Conservation (phyloP, 192 early-diverging fungal species). For the Mortierella alpina region DNA sequence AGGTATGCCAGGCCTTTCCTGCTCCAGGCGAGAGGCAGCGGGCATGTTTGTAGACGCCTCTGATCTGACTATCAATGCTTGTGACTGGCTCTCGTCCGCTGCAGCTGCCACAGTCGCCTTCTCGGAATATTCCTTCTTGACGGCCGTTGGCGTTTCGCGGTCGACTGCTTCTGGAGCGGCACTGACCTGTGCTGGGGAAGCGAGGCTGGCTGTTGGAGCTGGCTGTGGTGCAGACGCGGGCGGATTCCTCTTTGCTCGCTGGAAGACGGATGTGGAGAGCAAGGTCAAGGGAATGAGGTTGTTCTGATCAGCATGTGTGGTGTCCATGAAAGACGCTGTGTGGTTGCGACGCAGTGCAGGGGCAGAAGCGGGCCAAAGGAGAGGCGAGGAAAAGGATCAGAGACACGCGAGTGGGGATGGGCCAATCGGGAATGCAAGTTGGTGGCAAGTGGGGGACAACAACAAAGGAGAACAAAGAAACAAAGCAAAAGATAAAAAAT, state of each 20-base stretch:
- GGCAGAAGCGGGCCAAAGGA: no score
- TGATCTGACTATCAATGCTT: no score
- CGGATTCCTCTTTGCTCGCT: conserved; percentile 2
- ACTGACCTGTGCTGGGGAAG: no score
- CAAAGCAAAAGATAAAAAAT: neutral
- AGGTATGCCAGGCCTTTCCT: no score
- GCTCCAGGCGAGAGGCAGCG: no score
- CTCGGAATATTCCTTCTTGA: neutral
- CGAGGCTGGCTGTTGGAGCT: neutral
- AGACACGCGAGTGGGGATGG: neutral
- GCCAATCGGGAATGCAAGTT: neutral
- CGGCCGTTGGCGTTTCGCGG: neutral
- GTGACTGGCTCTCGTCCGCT: no score
- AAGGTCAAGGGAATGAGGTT: conserved; percentile 27
- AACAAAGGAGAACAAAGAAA: neutral
- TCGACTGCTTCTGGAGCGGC: neutral
- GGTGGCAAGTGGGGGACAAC: neutral
- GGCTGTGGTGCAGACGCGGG: neutral
- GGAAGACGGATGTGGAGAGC: conserved; percentile 33
- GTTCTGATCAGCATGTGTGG: neutral
- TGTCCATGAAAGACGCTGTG: neutral
- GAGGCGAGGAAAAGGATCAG: neutral
- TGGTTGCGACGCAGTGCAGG: neutral
- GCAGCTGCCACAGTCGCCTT: no score
- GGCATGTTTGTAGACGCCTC: no score